Percentiles rank a stretch among this genome's conserved stretches.
phyloP scores from a whole-genome alignment of 2,329 filamentous ascomycete species.

The Colletotrichum melonis region DNA sequence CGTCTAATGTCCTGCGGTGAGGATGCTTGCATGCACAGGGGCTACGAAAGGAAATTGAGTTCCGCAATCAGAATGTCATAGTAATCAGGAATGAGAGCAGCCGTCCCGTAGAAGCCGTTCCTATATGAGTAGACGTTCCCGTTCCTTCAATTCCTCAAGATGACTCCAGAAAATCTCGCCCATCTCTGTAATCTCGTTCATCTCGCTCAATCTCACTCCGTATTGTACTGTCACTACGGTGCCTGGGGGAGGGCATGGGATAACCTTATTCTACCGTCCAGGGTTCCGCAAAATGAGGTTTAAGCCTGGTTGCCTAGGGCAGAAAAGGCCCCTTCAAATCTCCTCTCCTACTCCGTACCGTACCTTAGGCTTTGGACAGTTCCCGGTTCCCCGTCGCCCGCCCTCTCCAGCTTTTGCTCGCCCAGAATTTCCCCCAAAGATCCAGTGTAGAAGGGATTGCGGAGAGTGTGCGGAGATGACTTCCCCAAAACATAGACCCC shows the following conservation, averaged over 20 bases:
- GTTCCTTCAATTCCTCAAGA: background rate
- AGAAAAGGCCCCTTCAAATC: constrained; percentile 21
- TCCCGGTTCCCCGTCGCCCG: background rate
- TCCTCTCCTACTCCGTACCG: background rate
- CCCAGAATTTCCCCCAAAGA: constrained; percentile 3
- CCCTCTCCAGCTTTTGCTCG: constrained; percentile 1
- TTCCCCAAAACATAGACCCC: constrained; percentile 16
- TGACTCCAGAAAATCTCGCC: background rate
- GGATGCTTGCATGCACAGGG: background rate
- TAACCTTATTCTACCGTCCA: background rate
- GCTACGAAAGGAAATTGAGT: background rate
- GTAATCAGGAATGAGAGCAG: background rate
- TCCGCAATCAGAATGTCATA: too few species aligned
- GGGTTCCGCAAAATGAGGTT: constrained; percentile 9
- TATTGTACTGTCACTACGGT: background rate
- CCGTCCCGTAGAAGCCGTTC: too few species aligned
- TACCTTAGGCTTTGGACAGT: background rate
- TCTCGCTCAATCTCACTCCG: constrained; percentile 7
- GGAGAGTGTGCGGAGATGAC: constrained; percentile 26
- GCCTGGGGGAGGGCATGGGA: constrained; percentile 1
- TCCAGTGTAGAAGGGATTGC: constrained; percentile 1
- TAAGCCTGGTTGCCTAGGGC: background rate
- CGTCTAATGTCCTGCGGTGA: background rate
- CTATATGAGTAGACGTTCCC: background rate
- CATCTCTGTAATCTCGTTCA: background rate